These are phyloP conservation scores for Ramaria rubella DNA, from an alignment of 768 basidiomycete species.

Conservation along the genomic window DNA sequence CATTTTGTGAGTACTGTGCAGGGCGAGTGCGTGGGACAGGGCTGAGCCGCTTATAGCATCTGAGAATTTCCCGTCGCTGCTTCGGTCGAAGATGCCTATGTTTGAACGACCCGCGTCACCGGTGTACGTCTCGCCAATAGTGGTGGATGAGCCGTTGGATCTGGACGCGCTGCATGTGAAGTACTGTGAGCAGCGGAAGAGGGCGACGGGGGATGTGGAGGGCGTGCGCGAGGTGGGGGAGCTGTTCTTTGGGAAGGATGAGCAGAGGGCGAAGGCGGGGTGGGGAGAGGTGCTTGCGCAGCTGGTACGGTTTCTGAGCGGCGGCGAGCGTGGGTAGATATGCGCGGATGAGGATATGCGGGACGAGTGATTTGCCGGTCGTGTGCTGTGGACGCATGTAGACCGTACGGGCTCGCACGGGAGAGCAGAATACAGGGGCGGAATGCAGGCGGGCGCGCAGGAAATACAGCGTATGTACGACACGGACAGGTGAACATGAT, in stretches of 20 bases:
- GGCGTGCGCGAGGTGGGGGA: neutral
- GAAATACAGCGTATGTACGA: too few relatives aligned
- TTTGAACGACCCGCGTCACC: constrained; percentile 10
- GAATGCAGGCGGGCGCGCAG: too few relatives aligned
- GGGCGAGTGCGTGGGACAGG: neutral
- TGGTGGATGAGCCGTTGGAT: constrained; percentile 31
- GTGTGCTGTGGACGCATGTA: neutral
- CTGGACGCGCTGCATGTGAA: constrained; percentile 30
- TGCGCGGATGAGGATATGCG: neutral
- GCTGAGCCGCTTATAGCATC: neutral
- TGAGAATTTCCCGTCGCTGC: neutral
- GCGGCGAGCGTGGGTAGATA: neutral
- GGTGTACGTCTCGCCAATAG: constrained; percentile 31
- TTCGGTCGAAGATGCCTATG: constrained; percentile 12
- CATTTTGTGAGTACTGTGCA: constrained; percentile 32
- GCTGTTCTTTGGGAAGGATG: neutral
- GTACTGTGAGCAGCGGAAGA: constrained; percentile 23
- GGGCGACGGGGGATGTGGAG: neutral
- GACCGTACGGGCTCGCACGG: too few relatives aligned
- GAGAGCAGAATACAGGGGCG: too few relatives aligned
- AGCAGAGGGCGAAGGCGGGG: neutral
- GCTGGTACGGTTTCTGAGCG: neutral
- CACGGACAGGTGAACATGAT: too few relatives aligned
- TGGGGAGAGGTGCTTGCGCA: neutral
- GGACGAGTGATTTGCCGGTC: neutral